A percentile compares a stretch with the other conserved stretches of the same genome.
Evolutionary conservation across 148 eudicot genomes (phyloP).

Genomic region (Amaranthus cruentus): DNA sequence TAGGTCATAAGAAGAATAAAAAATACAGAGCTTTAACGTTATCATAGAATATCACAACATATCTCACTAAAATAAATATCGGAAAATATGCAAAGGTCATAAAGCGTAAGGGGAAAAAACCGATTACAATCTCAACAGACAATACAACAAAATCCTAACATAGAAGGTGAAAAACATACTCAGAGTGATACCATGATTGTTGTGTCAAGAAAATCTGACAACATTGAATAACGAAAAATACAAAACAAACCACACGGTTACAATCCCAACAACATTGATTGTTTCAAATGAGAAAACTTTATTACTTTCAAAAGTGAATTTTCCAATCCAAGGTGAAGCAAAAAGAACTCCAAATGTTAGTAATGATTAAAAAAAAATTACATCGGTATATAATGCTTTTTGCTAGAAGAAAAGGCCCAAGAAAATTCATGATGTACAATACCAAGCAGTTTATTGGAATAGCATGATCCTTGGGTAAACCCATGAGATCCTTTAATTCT

Average conservation of each 20-base stretch:
- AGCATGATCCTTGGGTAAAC: neutral
- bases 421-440: neutral
- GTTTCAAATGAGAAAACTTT: neutral
- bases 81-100: neutral
- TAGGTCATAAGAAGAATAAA: neutral
- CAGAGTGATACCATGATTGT: too few species aligned
- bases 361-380: too few species aligned
- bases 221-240: too few species aligned
- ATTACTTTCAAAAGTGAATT: neutral
- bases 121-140: neutral
- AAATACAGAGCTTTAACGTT: neutral
- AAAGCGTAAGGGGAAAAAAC: too few species aligned
- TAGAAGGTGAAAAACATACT: neutral
- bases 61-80: neutral
- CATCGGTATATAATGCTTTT: too few species aligned
- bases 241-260: too few species aligned
- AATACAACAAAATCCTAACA: neutral
- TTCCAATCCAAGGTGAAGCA: neutral
- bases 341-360: neutral
- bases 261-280: neutral
- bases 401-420: neutral
- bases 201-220: neutral
- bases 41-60: neutral
- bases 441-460: neutral
- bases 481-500: too few species aligned